phyloP scores from a whole-genome alignment of 2,329 filamentous ascomycete species.

The Calonectria naviculata region DNA sequence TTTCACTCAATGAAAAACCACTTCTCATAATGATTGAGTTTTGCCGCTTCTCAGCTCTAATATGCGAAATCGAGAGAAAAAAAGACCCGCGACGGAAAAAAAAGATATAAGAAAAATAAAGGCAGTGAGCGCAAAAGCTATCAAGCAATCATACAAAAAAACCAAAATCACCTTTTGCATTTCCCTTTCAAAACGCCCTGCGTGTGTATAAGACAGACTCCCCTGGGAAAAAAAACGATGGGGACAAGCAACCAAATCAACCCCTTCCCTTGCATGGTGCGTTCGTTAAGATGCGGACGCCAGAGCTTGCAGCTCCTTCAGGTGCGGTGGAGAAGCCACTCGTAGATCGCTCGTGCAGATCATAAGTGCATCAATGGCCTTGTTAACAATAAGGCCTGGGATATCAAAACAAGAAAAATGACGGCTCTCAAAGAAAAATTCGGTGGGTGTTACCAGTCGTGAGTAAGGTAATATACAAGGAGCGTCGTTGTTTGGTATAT shows the following conservation, averaged over 20 bases:
- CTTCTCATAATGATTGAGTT: constrained; percentile 41
- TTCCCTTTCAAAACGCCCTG: constrained; percentile 47
- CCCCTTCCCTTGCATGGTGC: constrained; percentile 32
- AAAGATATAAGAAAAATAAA: constrained; percentile 33
- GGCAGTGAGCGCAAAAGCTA: constrained; percentile 36
- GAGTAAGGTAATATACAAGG: constrained; percentile 45
- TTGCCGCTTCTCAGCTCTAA: constrained; percentile 44
- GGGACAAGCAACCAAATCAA: constrained; percentile 33
- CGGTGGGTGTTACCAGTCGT: constrained; percentile 21
- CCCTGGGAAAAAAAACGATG: constrained; percentile 28
- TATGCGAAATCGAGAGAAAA: constrained; percentile 37
- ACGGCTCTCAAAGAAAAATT: constrained; percentile 27
- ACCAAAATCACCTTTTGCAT: constrained; percentile 38
- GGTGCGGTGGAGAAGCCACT: constrained; percentile 41
- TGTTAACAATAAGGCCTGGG: constrained; percentile 42
- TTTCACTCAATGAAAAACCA: constrained; percentile 33
- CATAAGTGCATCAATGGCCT: constrained; percentile 51
- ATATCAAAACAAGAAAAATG: constrained; percentile 47
- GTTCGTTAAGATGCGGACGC: constrained; percentile 23
- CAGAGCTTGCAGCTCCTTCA: constrained; percentile 27
- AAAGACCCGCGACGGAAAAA: constrained; percentile 35
- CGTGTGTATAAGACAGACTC: constrained; percentile 44
- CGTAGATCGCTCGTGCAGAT: constrained; percentile 64
- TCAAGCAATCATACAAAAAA: constrained; percentile 38
- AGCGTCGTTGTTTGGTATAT: constrained; percentile 31